Evolutionary conservation across 1,284 basidiomycete genomes (phyloP), one percentile per base, ranked within the genome.

Genomic region (Tremellales sp.): DNA sequence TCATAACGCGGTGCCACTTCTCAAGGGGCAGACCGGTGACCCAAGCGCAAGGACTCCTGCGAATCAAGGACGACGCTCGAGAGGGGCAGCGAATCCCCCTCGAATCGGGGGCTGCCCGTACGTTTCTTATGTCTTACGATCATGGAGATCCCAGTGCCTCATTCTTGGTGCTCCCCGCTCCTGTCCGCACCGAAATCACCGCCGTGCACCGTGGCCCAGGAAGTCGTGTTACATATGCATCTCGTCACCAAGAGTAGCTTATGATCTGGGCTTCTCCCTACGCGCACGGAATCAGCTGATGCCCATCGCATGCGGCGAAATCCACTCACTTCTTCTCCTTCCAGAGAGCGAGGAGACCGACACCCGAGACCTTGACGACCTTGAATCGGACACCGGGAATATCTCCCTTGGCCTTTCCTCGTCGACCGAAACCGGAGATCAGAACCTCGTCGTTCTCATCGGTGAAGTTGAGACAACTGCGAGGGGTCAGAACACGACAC

Each of bases 371-470:
- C 81, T 98, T 98, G 70, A 98, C 95, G 66, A 97, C 85, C 80
- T 98, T 98, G 88, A 97, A 98, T 63, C 95, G 90, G 61, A 98
- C 72, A 77, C 77, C 77, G 57, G 77, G 77, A 58, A 79, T 79
- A 69, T 74, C 73, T 53, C 67, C 73, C 72, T 74, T 74, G 54
- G 73, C 95, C 81, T 98, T 98, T 66, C 95, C 95, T 69, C 92
- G 85, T 74, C 94, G 90, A 85, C 95, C 95, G 83, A 99, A 99
- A 78, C 95, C 95, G 59, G 92, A 95, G 76, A 98, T 97, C 70
- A 97, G 87, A 57, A 98, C 93, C 78, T 97, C 93, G 77, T 97
- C 94, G 82, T 97, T 97, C 83, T 97, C 94, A 70, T 97, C 93
- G 70, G 70, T 71, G 72, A 92, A 94, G 84, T 95, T 95, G 62